phyloP scores from a whole-genome alignment of 1,284 basidiomycete species.

The Pseudozyma sp. region DNA sequence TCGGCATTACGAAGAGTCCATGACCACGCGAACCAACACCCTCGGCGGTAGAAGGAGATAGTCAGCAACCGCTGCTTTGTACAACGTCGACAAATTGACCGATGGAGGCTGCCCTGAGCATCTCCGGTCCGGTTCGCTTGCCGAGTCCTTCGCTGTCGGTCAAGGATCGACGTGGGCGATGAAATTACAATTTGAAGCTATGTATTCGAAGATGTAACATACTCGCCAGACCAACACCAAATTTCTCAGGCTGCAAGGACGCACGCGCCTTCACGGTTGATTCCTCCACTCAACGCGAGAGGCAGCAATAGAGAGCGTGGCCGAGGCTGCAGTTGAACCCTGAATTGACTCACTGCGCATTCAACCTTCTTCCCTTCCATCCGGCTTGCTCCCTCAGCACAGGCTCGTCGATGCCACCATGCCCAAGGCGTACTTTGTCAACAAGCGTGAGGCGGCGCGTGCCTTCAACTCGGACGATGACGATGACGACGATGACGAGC shows the following conservation, averaged over 20 bases:
- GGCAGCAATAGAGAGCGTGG: not conserved
- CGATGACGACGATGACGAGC: constrained; percentile 43
- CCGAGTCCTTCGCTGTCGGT: not conserved
- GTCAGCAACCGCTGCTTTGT: no score
- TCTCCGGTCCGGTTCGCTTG: not conserved
- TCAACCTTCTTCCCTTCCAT: not conserved
- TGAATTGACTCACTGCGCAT: no score
- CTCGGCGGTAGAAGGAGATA: no score
- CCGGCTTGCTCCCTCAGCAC: not conserved
- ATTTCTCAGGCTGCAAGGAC: no score
- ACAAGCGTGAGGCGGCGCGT: constrained; percentile 46
- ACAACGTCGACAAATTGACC: no score
- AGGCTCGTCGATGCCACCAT: constrained; percentile 12
- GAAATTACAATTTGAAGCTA: no score
- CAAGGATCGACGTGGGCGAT: not conserved
- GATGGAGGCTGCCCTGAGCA: no score
- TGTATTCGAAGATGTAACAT: not conserved
- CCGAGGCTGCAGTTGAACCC: no score
- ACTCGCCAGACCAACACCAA: no score
- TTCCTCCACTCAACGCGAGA: constrained; percentile 1
- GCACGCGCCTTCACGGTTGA: not conserved
- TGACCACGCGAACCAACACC: no score
- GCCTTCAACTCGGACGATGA: constrained; percentile 36
- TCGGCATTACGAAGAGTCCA: no score
- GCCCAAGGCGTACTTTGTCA: constrained; percentile 53